Evolutionary conservation across 139 green algal genomes (phyloP).

Genomic region (Chlamydomonas sp.): DNA sequence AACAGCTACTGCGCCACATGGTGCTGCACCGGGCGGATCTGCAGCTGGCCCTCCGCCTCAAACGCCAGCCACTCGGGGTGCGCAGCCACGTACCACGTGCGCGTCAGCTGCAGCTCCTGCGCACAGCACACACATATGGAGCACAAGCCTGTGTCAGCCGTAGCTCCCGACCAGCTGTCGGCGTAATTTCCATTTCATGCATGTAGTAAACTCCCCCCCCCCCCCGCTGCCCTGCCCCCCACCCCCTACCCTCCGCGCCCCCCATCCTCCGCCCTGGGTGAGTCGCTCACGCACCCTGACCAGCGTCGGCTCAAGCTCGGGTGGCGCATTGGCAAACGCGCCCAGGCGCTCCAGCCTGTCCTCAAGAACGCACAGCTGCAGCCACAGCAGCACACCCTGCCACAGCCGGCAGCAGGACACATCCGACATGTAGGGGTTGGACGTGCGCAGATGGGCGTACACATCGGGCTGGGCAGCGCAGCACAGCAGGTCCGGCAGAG

Average conservation of each 20-base stretch:
- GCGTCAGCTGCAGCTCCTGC: conserved; percentile 35
- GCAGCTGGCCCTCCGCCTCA: conserved; percentile 48
- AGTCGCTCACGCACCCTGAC: conserved; percentile 37
- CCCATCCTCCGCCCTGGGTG: too few species aligned
- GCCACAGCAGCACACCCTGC: conserved; percentile 33
- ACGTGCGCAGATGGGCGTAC: background rate
- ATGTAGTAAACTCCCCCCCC: too few species aligned
- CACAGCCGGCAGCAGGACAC: background rate
- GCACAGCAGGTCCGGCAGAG: conserved; percentile 18
- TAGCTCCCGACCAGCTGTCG: too few species aligned
- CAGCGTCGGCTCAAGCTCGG: conserved; percentile 18
- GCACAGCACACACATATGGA: too few species aligned
- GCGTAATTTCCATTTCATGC: too few species aligned
- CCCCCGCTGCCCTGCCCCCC: too few species aligned
- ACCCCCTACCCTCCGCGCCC: too few species aligned
- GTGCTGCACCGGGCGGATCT: conserved; percentile 51
- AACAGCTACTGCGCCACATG: conserved; percentile 36
- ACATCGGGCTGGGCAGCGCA: background rate
- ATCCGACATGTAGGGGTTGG: conserved; percentile 7
- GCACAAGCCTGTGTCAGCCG: too few species aligned
- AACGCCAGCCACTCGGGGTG: conserved; percentile 50
- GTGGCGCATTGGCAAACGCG: conserved; percentile 5
- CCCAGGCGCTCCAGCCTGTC: conserved; percentile 33
- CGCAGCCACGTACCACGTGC: conserved; percentile 21
- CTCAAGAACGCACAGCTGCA: conserved; percentile 58